Percentiles rank a stretch among this genome's conserved stretches.
Conservation (phyloP, 306 rosid species). For the Trichosanthes cucumerina region DNA sequence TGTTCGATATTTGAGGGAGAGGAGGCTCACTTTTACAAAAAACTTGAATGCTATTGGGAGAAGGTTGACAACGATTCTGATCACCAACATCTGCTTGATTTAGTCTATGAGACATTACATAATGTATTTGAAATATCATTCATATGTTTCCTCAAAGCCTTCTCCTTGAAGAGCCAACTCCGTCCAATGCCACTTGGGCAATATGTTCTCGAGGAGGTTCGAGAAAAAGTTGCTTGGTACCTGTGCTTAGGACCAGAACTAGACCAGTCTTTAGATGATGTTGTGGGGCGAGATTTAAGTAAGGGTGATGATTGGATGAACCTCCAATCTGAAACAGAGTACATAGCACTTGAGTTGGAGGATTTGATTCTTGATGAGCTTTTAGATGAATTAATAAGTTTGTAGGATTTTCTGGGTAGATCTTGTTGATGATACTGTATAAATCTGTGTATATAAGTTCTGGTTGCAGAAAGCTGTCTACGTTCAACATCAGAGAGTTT, state of each 20-base stretch:
- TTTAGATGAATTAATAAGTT: constrained; percentile 48
- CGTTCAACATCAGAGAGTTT: neutral
- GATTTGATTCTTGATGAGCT: constrained; percentile 58
- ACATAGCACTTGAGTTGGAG: constrained; percentile 60
- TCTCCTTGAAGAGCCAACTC: constrained; percentile 31
- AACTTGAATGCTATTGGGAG: constrained; percentile 22
- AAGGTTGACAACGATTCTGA: constrained; percentile 19
- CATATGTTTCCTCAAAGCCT: constrained; percentile 45
- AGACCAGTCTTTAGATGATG: constrained; percentile 65
- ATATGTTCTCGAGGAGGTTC: constrained; percentile 42
- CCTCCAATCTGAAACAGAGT: constrained; percentile 58
- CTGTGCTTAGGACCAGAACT: constrained; percentile 64
- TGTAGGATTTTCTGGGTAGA: neutral
- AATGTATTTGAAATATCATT: constrained; percentile 46
- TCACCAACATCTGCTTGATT: constrained; percentile 54
- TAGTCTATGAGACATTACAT: constrained; percentile 47
- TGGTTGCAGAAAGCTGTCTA: neutral
- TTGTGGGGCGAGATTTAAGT: constrained; percentile 48
- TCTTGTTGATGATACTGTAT: neutral
- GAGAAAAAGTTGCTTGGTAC: constrained; percentile 28
- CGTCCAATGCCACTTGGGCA: constrained; percentile 46
- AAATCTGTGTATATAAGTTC: neutral
- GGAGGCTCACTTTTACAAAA: constrained; percentile 25
- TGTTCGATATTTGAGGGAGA: constrained; percentile 36
- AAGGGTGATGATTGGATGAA: constrained; percentile 63